phyloP scores from a whole-genome alignment of 2,329 filamentous ascomycete species.

The Colletotrichum somersetense region DNA sequence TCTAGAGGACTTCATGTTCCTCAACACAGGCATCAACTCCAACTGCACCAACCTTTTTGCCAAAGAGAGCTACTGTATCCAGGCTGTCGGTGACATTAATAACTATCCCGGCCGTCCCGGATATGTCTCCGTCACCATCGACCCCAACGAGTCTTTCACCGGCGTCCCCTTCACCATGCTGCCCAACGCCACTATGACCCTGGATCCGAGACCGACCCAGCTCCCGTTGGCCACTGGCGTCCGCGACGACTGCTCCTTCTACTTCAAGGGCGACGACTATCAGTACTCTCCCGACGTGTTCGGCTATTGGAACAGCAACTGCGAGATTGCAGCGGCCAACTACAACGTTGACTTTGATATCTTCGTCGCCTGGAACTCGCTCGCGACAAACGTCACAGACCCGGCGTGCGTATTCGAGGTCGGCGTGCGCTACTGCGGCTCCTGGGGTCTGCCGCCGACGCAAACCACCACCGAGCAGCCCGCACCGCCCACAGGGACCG shows the following conservation, averaged over 20 bases:
- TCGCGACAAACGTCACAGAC: conserved; percentile 35
- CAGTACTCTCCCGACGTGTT: conserved; percentile 23
- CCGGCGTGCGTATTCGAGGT: conserved; percentile 14
- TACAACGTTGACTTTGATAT: conserved; percentile 37
- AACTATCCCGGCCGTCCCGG: conserved; percentile 18
- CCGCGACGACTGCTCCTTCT: conserved; percentile 33
- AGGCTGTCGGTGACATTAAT: conserved; percentile 48
- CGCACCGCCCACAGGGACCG: conserved; percentile 4
- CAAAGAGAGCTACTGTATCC: conserved; percentile 50
- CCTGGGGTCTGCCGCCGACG: conserved; percentile 4
- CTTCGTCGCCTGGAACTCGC: conserved; percentile 43
- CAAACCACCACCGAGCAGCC: neutral
- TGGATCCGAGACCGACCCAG: conserved; percentile 19
- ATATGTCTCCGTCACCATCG: conserved; percentile 25
- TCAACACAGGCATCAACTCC: conserved; percentile 50
- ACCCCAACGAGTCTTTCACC: conserved; percentile 30
- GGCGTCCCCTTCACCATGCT: conserved; percentile 36
- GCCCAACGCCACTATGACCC: conserved; percentile 36
- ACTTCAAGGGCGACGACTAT: conserved; percentile 40
- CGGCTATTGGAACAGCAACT: conserved; percentile 39
- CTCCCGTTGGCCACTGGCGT: conserved; percentile 25
- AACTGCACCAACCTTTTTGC: conserved; percentile 53
- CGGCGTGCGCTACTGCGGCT: conserved; percentile 15
- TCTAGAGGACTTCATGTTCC: conserved; percentile 50
- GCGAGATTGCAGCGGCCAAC: conserved; percentile 33